These are phyloP conservation scores for Leishmania turanica DNA, from an alignment of 208 protist genomes.

Conservation along the genomic window DNA sequence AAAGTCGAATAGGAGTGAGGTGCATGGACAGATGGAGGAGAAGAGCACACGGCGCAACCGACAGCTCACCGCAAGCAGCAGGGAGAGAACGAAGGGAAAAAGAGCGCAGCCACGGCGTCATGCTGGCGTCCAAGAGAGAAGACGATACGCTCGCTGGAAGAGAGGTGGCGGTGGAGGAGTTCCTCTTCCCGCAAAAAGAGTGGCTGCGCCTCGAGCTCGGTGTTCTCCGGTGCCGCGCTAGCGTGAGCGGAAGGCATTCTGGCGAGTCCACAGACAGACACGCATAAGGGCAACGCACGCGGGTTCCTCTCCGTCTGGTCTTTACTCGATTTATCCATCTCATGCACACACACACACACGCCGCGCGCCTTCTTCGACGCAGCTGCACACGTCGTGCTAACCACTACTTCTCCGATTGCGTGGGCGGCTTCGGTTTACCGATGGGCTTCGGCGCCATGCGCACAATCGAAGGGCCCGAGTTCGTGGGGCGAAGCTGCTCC, in stretches of 20 bases:
- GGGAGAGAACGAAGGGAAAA: background rate
- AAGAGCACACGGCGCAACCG: background rate
- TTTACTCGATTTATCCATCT: background rate
- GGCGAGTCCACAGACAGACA: background rate
- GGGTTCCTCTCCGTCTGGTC: background rate
- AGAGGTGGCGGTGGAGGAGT: background rate
- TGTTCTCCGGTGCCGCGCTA: background rate
- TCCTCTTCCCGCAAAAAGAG: background rate
- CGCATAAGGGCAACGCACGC: background rate
- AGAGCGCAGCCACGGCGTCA: background rate
- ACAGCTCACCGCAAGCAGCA: background rate
- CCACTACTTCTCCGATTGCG: background rate
- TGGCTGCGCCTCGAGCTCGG: background rate
- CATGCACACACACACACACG: background rate
- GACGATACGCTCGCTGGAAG: background rate
- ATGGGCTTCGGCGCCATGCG: constrained; percentile 69
- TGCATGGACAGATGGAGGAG: background rate
- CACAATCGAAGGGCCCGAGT: constrained; percentile 37
- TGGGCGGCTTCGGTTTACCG: constrained; percentile 15
- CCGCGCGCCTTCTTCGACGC: background rate
- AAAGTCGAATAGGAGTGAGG: no score
- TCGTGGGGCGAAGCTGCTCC: background rate
- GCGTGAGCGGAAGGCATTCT: background rate
- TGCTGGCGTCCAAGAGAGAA: background rate
- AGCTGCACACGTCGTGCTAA: background rate